Conservation (phyloP, 768 basidiomycete genomes). For the Gymnopilus junonius region DNA sequence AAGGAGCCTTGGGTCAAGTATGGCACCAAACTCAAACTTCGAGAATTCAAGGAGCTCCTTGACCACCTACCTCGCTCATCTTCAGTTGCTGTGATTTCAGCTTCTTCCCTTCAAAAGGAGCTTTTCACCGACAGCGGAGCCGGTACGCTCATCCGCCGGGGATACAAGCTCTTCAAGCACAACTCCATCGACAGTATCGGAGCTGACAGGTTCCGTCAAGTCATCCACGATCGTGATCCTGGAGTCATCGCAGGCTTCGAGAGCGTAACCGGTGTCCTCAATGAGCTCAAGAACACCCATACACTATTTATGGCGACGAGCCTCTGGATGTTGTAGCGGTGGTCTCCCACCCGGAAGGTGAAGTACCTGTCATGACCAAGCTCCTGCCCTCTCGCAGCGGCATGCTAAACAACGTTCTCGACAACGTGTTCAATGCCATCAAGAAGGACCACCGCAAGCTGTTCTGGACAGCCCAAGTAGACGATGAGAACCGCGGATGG, state of each 20-base stretch:
- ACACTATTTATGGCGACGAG: conserved; percentile 98
- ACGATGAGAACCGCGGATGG: conserved; percentile 97
- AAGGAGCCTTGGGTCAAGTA: conserved; percentile 99
- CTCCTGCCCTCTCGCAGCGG: conserved; percentile 88
- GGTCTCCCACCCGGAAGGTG: conserved; percentile 88
- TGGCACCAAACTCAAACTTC: conserved; percentile 97
- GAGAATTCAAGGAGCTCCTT: conserved; percentile 98
- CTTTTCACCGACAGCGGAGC: conserved; percentile 98
- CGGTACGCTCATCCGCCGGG: conserved; percentile 96
- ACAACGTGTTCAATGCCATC: conserved; percentile 97
- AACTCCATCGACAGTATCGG: conserved; percentile 81
- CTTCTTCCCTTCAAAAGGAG: conserved; percentile 92
- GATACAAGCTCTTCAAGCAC: conserved; percentile 97
- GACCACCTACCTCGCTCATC: conserved; percentile 98
- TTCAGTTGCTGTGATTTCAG: conserved; percentile 97
- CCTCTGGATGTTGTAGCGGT: conserved; percentile 95
- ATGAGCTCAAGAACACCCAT: conserved; percentile 82
- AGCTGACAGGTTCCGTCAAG: conserved; percentile 92
- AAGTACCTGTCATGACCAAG: conserved; percentile 91
- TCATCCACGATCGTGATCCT: conserved; percentile 94
- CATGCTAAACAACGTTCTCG: conserved; percentile 91
- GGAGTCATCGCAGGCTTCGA: conserved; percentile 83
- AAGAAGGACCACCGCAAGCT: conserved; percentile 91
- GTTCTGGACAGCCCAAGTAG: conserved; percentile 97
- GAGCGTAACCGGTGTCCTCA: conserved; percentile 88